These are phyloP conservation scores for Xylaria grammica DNA, from an alignment of 495 filamentous ascomycete genomes.

Conservation along the genomic window DNA sequence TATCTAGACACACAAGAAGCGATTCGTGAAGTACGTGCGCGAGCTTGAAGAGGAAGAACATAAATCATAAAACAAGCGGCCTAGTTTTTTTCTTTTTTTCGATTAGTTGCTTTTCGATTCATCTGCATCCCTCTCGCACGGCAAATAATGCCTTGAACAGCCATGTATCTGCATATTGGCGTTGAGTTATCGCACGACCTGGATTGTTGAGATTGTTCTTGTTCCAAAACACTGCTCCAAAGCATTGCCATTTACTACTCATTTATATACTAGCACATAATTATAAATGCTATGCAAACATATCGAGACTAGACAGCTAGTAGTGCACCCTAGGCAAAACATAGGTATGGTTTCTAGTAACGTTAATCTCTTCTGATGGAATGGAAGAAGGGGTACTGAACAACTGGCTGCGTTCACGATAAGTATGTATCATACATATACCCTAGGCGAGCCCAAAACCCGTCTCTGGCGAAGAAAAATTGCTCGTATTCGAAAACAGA, in stretches of 20 bases:
- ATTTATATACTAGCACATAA: constrained; percentile 1
- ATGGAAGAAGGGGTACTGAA: no score
- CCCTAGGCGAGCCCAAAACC: no score
- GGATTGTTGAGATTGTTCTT: constrained; percentile 3
- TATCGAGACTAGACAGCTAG: background rate
- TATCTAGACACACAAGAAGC: constrained; percentile 84
- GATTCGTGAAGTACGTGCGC: constrained; percentile 93
- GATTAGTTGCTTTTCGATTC: constrained; percentile 13
- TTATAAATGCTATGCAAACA: background rate
- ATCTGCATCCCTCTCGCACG: constrained; percentile 16
- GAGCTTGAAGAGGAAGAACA: constrained; percentile 70
- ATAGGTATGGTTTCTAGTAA: no score
- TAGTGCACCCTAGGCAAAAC: background rate
- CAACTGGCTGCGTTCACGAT: no score
- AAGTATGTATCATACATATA: no score
- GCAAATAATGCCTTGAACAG: background rate
- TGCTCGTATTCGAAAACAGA: no score
- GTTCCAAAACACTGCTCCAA: background rate
- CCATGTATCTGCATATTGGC: constrained; percentile 12
- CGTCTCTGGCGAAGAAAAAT: no score
- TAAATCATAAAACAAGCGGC: constrained; percentile 14
- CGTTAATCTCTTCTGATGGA: no score
- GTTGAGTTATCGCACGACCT: constrained; percentile 10
- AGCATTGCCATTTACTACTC: background rate
- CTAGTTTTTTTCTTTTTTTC: no score